Conservation (phyloP, 2,329 filamentous ascomycete genomes). For the Arthrobotrys iridis region DNA sequence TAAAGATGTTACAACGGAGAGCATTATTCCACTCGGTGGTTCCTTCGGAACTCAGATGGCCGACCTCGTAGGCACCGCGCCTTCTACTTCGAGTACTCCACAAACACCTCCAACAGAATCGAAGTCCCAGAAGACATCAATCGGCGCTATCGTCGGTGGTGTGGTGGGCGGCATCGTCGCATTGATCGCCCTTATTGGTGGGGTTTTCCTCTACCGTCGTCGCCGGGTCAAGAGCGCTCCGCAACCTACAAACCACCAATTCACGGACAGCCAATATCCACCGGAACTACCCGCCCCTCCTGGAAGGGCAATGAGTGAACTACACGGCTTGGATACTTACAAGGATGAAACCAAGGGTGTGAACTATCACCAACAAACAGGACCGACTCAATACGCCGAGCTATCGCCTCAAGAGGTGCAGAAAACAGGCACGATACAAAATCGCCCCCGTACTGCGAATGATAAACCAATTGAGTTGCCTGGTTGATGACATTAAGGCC, state of each 20-base stretch:
- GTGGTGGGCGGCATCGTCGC: constrained; percentile 64
- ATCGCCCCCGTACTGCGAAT: no score
- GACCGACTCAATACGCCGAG: no score
- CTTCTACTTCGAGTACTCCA: background rate
- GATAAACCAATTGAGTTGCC: no score
- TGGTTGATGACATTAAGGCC: no score
- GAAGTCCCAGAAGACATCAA: constrained; percentile 54
- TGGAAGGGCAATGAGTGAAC: no score
- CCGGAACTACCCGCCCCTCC: no score
- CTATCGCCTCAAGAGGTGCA: no score
- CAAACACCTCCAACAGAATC: background rate
- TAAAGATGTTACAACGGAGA: constrained; percentile 9
- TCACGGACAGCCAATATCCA: no score
- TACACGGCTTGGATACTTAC: no score
- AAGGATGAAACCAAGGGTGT: no score
- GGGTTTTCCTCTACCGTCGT: constrained; percentile 62
- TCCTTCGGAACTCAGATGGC: background rate
- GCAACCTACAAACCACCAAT: background rate
- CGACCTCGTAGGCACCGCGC: background rate
- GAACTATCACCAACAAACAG: no score
- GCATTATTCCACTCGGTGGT: constrained; percentile 5
- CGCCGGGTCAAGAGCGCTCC: background rate
- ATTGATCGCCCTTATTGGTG: constrained; percentile 62
- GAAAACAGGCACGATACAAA: no score
- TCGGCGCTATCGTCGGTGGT: constrained; percentile 65